Percentiles rank a stretch among this genome's conserved stretches.
Evolutionary conservation across 2,329 filamentous ascomycete species (phyloP).

Genomic region (Calonectria henricotiae): DNA sequence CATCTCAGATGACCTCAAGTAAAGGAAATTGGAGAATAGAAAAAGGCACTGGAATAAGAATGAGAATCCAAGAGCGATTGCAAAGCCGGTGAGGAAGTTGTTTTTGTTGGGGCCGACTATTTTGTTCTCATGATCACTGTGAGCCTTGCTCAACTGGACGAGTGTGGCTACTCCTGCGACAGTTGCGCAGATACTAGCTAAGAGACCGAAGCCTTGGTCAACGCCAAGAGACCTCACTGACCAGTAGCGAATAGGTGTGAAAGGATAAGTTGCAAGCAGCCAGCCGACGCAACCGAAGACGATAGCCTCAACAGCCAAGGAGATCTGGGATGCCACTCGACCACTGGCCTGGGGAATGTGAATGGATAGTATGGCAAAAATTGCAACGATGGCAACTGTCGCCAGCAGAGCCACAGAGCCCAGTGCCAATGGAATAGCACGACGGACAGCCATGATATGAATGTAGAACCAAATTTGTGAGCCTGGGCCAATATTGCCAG

Average conservation of each 20-base stretch:
- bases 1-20: slow-evolving; percentile 53
- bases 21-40: slow-evolving; percentile 63
- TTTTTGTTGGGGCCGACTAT: slow-evolving; percentile 42
- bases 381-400: slow-evolving; percentile 44
- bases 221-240: slow-evolving; percentile 49
- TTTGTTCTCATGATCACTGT: slow-evolving; percentile 38
- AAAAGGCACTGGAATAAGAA: slow-evolving; percentile 68
- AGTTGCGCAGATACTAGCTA: slow-evolving; percentile 64
- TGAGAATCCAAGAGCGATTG: slow-evolving; percentile 64
- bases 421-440: slow-evolving; percentile 42
- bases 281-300: slow-evolving; percentile 51
- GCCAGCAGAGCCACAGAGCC: slow-evolving; percentile 47
- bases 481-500: slow-evolving; percentile 35
- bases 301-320: slow-evolving; percentile 53
- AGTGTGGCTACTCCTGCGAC: slow-evolving; percentile 64
- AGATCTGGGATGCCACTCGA: slow-evolving; percentile 48
- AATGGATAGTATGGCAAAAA: slow-evolving; percentile 46
- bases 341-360: slow-evolving; percentile 47
- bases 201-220: slow-evolving; percentile 54
- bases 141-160: slow-evolving; percentile 56
- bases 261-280: slow-evolving; percentile 57
- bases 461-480: slow-evolving; percentile 24
- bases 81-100: slow-evolving; percentile 63
- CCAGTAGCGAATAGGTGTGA: slow-evolving; percentile 45
- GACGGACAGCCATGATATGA: slow-evolving; percentile 44